Base-by-base conservation (phyloP, 768 basidiomycete genomes). In the Tubosaeta sp. region DNA sequence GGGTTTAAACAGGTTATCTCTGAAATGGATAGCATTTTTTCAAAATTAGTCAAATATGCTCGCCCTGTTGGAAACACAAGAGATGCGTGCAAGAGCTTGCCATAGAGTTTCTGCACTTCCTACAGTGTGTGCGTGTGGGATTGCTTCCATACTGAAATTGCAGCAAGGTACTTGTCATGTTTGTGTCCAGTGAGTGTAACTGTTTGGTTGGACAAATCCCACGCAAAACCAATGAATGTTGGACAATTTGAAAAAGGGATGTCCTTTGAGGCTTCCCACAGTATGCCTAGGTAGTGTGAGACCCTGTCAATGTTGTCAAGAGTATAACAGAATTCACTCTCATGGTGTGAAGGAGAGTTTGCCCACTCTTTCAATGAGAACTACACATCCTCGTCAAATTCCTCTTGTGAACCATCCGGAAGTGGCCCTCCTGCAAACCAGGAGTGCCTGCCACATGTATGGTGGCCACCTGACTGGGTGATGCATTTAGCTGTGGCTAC, bases 151-250 rank as follows among this genome's bases (percentile, higher is more conserved):
- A n/a, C n/a, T n/a, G n/a, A n/a, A n/a, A n/a, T n/a, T n/a, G n/a
- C n/a, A n/a, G n/a, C n/a, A n/a, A n/a, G n/a, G n/a, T n/a, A n/a
- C n/a, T n/a, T n/a, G n/a, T n/a, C n/a, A n/a, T n/a, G n/a, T n/a
- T n/a, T n/a, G n/a, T n/a, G n/a, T n/a, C n/a, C n/a, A n/a, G n/a
- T n/a, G n/a, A n/a, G n/a, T 4, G 58, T n/a, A 1, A 71, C 72
- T 0, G 60, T 47, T 24, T 54, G 43, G 14, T 19, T 0, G 1
- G 16, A 49, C 6, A 71, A 30, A 40, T 72, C 59, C 75, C 72
- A 75, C n/a, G 58, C 24, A 55, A 74, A 71, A 9, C 74, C 70
- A 16, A 58, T 49, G 18, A 55, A 58, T 1, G 41, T 44, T 1
- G 50, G 48, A 3, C 38, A 18, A 0, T 9, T 12, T 3, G 25